A percentile compares a stretch with the other conserved stretches of the same genome.
Evolutionary conservation across 176 grass and related monocot genomes (phyloP).

Genomic region (Eremochloa ophiuroides): DNA sequence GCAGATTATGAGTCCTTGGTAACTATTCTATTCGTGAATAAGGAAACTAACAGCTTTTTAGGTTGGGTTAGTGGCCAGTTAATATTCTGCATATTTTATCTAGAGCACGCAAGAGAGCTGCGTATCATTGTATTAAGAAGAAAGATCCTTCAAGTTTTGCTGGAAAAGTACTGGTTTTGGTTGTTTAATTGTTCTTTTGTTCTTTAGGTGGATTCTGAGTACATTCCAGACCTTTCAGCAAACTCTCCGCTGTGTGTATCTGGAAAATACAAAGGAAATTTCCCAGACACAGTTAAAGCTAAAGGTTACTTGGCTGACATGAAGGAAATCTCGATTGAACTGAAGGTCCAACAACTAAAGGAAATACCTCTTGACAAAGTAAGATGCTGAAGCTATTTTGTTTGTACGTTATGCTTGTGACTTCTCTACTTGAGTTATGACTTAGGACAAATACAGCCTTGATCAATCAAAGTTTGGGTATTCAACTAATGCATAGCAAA

Average conservation of each 20-base stretch:
- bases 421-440: not conserved
- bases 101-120: not conserved
- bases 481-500: not conserved
- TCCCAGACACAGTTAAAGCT: conserved; percentile 60
- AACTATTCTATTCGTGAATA: not conserved
- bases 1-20: not conserved
- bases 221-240: conserved; percentile 78
- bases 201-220: conserved; percentile 62
- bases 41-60: not conserved
- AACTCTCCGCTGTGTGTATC: conserved; percentile 64
- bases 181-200: conserved; percentile 6
- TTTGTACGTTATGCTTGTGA: conserved; percentile 7
- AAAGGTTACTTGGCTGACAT: conserved; percentile 85
- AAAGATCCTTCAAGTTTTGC: not conserved
- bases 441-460: not conserved
- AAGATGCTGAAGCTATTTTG: conserved; percentile 20
- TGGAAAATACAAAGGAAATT: conserved; percentile 83
- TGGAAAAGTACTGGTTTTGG: not conserved
- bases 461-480: not conserved
- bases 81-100: not conserved
- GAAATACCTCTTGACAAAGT: conserved; percentile 89
- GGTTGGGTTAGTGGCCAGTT: not conserved
- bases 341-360: conserved; percentile 72
- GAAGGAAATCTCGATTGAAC: conserved; percentile 71
- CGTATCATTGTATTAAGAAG: not conserved